A percentile compares a stretch with the other conserved stretches of the same genome.
These are phyloP conservation scores for Cudoniella acicularis DNA, from an alignment of 495 filamentous ascomycete genomes.

Conservation along the genomic window DNA sequence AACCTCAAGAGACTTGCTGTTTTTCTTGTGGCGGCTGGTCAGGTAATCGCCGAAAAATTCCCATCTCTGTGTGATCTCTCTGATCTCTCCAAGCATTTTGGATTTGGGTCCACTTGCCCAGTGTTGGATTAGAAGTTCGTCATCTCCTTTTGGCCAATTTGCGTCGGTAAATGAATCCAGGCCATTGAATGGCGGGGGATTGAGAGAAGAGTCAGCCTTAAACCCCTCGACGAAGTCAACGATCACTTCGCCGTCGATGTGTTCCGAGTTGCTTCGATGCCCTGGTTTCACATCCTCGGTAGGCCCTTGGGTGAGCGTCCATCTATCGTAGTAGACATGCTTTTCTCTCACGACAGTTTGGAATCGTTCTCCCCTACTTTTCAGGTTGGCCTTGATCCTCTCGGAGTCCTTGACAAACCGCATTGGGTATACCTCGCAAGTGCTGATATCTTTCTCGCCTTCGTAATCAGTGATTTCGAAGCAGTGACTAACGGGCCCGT, in stretches of 20 bases:
- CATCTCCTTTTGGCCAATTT: not conserved
- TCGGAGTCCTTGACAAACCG: constrained; percentile 10
- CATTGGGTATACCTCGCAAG: constrained; percentile 27
- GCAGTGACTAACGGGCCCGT: constrained; percentile 25
- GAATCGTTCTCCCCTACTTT: constrained; percentile 12
- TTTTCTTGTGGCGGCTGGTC: not conserved
- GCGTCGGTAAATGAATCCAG: constrained; percentile 10
- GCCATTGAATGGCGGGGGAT: constrained; percentile 22
- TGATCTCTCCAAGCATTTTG: not conserved
- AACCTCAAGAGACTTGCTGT: not conserved
- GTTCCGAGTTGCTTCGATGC: constrained; percentile 30
- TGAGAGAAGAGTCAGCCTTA: constrained; percentile 31
- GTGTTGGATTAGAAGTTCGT: not conserved
- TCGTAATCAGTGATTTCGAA: constrained; percentile 27
- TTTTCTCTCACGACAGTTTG: constrained; percentile 24
- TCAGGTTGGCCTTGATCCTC: constrained; percentile 23
- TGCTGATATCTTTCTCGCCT: constrained; percentile 25
- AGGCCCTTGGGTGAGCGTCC: constrained; percentile 32
- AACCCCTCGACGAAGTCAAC: constrained; percentile 46
- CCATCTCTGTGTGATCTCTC: not conserved
- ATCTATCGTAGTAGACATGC: constrained; percentile 42
- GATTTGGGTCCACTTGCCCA: not conserved
- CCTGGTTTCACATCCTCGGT: constrained; percentile 21
- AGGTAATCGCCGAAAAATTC: not conserved
- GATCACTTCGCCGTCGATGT: constrained; percentile 47